phyloP scores from a whole-genome alignment of 495 filamentous ascomycete genomes.

The Xylaria scruposa region DNA sequence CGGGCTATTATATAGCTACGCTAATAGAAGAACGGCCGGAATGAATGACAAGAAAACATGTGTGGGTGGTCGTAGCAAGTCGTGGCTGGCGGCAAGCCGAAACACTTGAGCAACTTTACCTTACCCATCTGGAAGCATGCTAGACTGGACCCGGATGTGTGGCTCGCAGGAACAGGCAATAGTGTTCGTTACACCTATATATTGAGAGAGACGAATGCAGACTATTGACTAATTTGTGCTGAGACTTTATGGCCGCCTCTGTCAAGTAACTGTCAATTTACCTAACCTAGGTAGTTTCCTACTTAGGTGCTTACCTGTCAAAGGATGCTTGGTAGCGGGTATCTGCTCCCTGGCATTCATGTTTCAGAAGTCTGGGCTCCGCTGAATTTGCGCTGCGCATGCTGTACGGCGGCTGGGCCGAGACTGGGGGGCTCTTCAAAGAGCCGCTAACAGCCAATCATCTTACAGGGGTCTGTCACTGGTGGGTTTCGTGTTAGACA shows the following conservation, averaged over 20 bases:
- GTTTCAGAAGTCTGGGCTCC: conserved; percentile 15
- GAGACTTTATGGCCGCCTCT: neutral
- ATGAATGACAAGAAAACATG: neutral
- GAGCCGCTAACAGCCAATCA: conserved; percentile 16
- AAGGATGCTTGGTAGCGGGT: neutral
- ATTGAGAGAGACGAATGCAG: too few relatives aligned
- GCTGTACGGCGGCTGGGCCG: neutral
- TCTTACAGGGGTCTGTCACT: conserved; percentile 4
- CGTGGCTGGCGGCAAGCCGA: neutral
- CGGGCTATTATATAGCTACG: neutral
- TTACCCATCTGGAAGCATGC: neutral
- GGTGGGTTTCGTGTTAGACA: conserved; percentile 23
- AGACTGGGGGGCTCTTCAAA: neutral
- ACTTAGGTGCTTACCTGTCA: too few relatives aligned
- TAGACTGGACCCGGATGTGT: neutral
- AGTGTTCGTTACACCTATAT: neutral
- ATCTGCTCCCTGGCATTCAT: neutral
- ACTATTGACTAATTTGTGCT: neutral
- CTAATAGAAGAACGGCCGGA: neutral
- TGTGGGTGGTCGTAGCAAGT: neutral
- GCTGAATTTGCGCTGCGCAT: neutral
- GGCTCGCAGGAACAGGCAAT: neutral
- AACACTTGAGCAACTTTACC: neutral
- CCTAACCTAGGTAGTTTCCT: too few relatives aligned
- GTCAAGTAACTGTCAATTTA: neutral